Percentiles rank a stretch among this genome's conserved stretches.
Conservation (phyloP, 345 rosid species). For the Salix caprea region DNA sequence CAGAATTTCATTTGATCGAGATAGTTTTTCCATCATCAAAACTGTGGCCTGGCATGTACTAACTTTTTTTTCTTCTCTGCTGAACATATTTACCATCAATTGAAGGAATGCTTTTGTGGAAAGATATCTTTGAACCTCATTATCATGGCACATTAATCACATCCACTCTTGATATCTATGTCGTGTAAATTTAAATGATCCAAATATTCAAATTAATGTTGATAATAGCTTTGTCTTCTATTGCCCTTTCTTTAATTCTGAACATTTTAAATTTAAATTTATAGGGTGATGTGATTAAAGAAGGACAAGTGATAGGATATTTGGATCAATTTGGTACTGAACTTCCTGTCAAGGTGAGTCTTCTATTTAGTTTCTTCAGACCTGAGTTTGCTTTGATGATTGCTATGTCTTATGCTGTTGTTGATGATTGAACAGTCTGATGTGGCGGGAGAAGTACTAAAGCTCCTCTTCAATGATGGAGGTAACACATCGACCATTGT, state of each 20-base stretch:
- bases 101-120: not conserved
- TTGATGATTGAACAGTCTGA: conserved; percentile 63
- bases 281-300: conserved; percentile 79
- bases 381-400: not conserved
- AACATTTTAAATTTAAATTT: conserved; percentile 3
- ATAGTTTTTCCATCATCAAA: not conserved
- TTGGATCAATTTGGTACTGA: conserved; percentile 72
- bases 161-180: not conserved
- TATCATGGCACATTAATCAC: not conserved
- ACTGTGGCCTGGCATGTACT: not conserved
- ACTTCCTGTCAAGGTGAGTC: conserved; percentile 75
- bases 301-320: conserved; percentile 89
- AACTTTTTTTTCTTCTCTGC: not conserved
- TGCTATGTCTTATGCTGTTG: conserved; percentile 2
- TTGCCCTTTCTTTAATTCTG: not conserved
- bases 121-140: not conserved
- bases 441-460: conserved; percentile 81
- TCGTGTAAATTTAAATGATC: not conserved
- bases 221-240: not conserved
- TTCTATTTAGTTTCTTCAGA: conserved; percentile 10
- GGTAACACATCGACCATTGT: conserved; percentile 42
- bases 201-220: not conserved
- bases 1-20: not conserved
- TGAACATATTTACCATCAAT: not conserved
- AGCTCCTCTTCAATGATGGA: conserved; percentile 78